Conservation (phyloP, 2,329 filamentous ascomycete species). For the Rasamsonia emersonii region DNA sequence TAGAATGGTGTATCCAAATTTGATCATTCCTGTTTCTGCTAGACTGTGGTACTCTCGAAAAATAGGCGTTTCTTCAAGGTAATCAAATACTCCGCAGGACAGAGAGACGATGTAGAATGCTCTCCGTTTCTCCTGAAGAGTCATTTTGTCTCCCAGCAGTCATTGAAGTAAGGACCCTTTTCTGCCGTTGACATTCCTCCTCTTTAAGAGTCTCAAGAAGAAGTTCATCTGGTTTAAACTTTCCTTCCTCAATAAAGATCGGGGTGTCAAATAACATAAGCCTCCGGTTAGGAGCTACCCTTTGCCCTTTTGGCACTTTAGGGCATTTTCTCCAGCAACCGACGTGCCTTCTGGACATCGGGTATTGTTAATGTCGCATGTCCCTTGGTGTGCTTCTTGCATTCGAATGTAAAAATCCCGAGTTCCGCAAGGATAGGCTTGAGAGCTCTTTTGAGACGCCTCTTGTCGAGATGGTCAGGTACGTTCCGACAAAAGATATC, state of each 20-base stretch:
- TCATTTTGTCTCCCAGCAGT: slow-evolving; percentile 4
- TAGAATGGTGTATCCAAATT: slow-evolving; percentile 38
- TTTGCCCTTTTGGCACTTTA: slow-evolving; percentile 7
- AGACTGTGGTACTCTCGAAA: slow-evolving; percentile 30
- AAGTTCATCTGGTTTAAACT: slow-evolving; percentile 11
- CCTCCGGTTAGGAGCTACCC: slow-evolving; percentile 4
- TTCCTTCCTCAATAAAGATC: slow-evolving; percentile 13
- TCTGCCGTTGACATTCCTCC: slow-evolving; percentile 11
- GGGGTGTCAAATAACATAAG: slow-evolving; percentile 12
- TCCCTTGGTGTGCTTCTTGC: slow-evolving; percentile 11
- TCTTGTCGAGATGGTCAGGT: slow-evolving; percentile 13
- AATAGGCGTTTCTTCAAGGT: slow-evolving; percentile 25
- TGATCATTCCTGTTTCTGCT: slow-evolving; percentile 15
- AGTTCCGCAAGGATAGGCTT: slow-evolving; percentile 12
- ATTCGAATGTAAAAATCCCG: slow-evolving; percentile 14
- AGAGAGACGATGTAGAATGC: slow-evolving; percentile 18
- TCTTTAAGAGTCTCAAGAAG: slow-evolving; percentile 11
- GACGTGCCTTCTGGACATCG: slow-evolving; percentile 12
- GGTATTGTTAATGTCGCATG: slow-evolving; percentile 16
- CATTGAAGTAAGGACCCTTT: neutral
- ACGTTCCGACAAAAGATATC: slow-evolving; percentile 20
- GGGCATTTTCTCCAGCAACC: slow-evolving; percentile 12
- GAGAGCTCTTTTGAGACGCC: slow-evolving; percentile 15
- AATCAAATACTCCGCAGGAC: slow-evolving; percentile 44
- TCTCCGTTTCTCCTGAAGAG: slow-evolving; percentile 6